Percentiles rank a stretch among this genome's conserved stretches.
Evolutionary conservation across 164 flowering plant species (phyloP).

Genomic region (Tetrastigma voinierianum): DNA sequence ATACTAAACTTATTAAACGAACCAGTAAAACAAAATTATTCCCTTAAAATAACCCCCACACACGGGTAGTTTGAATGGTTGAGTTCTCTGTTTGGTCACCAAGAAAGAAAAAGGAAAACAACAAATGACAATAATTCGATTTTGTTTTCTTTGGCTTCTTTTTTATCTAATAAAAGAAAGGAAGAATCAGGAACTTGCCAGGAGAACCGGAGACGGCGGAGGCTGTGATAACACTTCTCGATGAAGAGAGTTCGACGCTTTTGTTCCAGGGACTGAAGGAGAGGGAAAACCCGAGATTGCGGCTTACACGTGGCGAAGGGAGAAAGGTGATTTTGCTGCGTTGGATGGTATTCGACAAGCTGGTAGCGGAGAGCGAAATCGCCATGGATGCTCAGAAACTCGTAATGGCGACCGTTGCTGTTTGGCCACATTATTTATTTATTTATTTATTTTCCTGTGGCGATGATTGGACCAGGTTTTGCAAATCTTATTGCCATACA

Average conservation of each 20-base stretch:
- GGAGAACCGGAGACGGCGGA: constrained; percentile 42
- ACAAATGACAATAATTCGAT: background rate
- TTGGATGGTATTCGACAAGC: constrained; percentile 1
- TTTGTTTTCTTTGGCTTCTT: background rate
- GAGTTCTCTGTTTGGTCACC: too few relatives aligned
- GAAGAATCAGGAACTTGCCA: constrained; percentile 23
- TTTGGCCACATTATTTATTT: too few relatives aligned
- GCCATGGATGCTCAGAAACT: constrained; percentile 24
- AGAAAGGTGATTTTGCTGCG: constrained; percentile 1
- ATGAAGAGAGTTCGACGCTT: constrained; percentile 10
- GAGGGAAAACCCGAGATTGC: constrained; percentile 2
- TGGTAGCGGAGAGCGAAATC: constrained; percentile 15
- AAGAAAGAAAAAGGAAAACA: too few relatives aligned
- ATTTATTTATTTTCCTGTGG: background rate
- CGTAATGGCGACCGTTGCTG: constrained; percentile 1
- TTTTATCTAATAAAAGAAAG: background rate
- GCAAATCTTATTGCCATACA: too few relatives aligned
- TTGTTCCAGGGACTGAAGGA: background rate
- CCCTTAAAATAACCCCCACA: too few relatives aligned
- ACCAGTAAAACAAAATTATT: too few relatives aligned
- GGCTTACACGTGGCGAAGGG: constrained; percentile 4
- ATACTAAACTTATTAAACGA: background rate
- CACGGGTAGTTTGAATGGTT: too few relatives aligned
- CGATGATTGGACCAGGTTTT: background rate
- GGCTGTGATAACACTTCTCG: constrained; percentile 6